Evolutionary conservation across 192 early-diverging fungal species (phyloP), one percentile per base, ranked within the genome.

Genomic region (Coemansia sp.): DNA sequence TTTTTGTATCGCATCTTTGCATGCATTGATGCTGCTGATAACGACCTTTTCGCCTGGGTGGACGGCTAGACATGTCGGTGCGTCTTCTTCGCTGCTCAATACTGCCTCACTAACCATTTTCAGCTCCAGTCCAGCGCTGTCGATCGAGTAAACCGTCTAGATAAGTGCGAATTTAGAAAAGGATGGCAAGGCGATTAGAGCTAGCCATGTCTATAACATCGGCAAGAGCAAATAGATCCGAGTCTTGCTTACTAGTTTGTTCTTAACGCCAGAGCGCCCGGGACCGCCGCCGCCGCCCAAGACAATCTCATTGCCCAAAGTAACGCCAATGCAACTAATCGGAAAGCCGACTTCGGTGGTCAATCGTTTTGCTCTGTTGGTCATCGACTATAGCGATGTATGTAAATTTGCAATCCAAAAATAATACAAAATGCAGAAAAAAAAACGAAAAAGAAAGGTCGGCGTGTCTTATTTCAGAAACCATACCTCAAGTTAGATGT

Each of bases 231-330:
- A 17, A 17, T n/a, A 57, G 3, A 16, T 3, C 29, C 54, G n/a
- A 33, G 54, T 19, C 35, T 34, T 27, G 46, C 85, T 72, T 88
- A 94, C 93, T 69, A 96, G 77, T 62, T 91, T 92, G 77, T 98
- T 98, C 62, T 91, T 92, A 29, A 98, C 89, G 19, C 95, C 95
- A 0, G 90, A 88, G 21, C 86, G 84, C 14, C 88, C 87, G 8
- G 89, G 65, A 1, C 95, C 95, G 21, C 95, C 95, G n/a, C 95
- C 95, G 9, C 95, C 95, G 37, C 88, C 92, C 3, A 95, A 75
- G 21, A 92, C 71, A 5, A 93, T 57, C 54, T 91, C 74, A 70
- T 88, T 86, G 21, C 67, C 64, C 51, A 67, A 60, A 13, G 85
- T 88, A 51, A 91, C 86, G 0, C 83, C 88, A 64, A 89, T 73